phyloP scores from a whole-genome alignment of 805 yeast species.

The Candida pini region DNA sequence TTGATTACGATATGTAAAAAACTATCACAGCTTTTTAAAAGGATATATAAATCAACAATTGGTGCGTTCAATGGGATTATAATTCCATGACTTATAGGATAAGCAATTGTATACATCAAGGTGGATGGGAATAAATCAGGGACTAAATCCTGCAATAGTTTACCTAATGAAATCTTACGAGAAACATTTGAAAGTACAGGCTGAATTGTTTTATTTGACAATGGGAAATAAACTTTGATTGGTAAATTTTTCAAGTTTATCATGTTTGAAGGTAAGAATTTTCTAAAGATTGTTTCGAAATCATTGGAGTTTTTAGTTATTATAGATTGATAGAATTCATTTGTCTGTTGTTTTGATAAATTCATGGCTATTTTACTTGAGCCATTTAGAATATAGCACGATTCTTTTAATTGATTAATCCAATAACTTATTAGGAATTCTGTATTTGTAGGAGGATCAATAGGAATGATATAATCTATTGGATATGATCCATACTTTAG shows the following conservation, averaged over 20 bases:
- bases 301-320: conserved; percentile 18
- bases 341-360: conserved; percentile 58
- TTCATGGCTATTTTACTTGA: conserved; percentile 78
- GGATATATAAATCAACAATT: conserved; percentile 38
- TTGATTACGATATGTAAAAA: conserved; percentile 51
- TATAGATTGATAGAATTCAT: conserved; percentile 47
- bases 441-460: conserved; percentile 10
- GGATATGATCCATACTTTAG: conserved; percentile 42
- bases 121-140: conserved; percentile 44
- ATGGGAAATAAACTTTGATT: conserved; percentile 38
- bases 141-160: conserved; percentile 32
- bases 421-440: conserved; percentile 44
- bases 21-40: conserved; percentile 54
- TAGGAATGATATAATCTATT: conserved; percentile 36
- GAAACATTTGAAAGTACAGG: conserved; percentile 19
- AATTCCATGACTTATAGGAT: conserved; percentile 53
- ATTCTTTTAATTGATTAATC: conserved; percentile 79
- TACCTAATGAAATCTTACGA: conserved; percentile 30
- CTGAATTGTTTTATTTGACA: conserved; percentile 31
- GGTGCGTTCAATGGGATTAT: conserved; percentile 39
- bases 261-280: conserved; percentile 22
- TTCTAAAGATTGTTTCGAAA: conserved; percentile 19
- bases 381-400: conserved; percentile 70
- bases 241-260: conserved; percentile 37
- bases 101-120: conserved; percentile 30